Evolutionary conservation across 2,329 filamentous ascomycete species (phyloP), one percentile per base, ranked within the genome.

Genomic region (Byssochlamys sp.): DNA sequence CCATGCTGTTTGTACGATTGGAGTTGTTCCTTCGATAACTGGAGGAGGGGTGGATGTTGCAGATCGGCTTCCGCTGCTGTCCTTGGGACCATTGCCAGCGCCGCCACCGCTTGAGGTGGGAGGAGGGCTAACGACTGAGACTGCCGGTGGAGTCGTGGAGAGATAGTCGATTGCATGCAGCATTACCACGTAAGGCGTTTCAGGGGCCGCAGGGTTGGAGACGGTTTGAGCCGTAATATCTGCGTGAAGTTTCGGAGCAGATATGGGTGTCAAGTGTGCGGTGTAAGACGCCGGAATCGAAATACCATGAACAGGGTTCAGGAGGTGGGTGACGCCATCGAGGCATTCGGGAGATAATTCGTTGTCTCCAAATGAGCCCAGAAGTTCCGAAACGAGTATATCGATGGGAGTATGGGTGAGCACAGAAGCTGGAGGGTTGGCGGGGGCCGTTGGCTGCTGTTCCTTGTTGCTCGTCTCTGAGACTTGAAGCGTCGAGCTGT

Each of bases 281-380:
- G 91, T 95, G 77, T 99, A 99, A 29, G 89, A 94, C 62, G 86
- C 83, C 1, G 94, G 94, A 62, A 99, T 97, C 1, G 90, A 96
- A 65, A 99, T 92, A 35, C 94, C 95, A 66, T 92, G 84, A 0
- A 81, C 80, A 0, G 87, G 81, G 59, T 85, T 82, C n/a, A 99
- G 77, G 50, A 97, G 88, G 67, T 92, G 87, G 69, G 96, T 92
- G 54, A 97, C 91, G 51, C 94, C 94, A 70, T 99, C 94, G 10
- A 99, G 81, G 67, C 94, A 99, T 75, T 99, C 94, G 0, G 94
- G 94, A 0, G 90, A 96, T 9, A 99, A 83, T 74, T 99, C 94
- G 68, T 99, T 99, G 74, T 99, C 94, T 26, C 87, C 94, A 69
- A 97, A 99, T 1, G 91, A 96, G 39, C 74, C 94, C 0, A 99